Conservation (phyloP, 2,329 filamentous ascomycete genomes). For the Aspergillus tanneri region DNA sequence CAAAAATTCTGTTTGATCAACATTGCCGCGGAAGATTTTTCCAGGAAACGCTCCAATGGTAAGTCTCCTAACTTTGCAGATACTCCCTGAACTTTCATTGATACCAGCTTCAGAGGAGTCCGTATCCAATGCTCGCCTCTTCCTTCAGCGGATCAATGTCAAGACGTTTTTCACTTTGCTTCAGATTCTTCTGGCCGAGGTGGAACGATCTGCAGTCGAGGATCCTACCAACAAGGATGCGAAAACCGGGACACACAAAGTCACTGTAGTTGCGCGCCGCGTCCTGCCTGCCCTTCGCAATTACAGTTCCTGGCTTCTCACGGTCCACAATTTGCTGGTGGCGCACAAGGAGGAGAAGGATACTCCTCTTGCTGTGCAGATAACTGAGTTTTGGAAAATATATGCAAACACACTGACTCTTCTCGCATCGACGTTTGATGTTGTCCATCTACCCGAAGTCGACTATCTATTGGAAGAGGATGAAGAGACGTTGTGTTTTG, state of each 20-base stretch:
- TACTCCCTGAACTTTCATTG: conserved; percentile 13
- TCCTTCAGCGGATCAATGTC: conserved; percentile 73
- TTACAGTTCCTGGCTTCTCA: conserved; percentile 67
- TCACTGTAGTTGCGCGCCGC: conserved; percentile 60
- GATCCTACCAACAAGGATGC: conserved; percentile 45
- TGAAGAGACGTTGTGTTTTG: conserved; percentile 64
- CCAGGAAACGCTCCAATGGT: conserved; percentile 61
- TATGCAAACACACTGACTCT: conserved; percentile 64
- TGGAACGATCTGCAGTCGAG: conserved; percentile 58
- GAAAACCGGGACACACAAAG: conserved; percentile 46
- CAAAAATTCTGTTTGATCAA: conserved; percentile 83
- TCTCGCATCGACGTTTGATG: conserved; percentile 59
- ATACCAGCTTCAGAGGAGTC: conserved; percentile 45
- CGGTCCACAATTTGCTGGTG: conserved; percentile 55
- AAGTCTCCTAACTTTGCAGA: conserved; percentile 25
- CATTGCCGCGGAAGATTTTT: conserved; percentile 76
- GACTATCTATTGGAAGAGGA: conserved; percentile 69
- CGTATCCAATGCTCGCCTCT: conserved; percentile 51
- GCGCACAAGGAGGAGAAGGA: conserved; percentile 53
- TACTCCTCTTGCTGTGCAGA: conserved; percentile 55
- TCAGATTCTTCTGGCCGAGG: conserved; percentile 66
- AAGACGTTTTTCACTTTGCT: conserved; percentile 73
- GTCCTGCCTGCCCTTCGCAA: conserved; percentile 64
- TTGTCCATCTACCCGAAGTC: conserved; percentile 55
- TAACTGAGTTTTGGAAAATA: conserved; percentile 63